Base-by-base conservation (phyloP, 495 filamentous ascomycete species). In the Trichocladium antarcticum region DNA sequence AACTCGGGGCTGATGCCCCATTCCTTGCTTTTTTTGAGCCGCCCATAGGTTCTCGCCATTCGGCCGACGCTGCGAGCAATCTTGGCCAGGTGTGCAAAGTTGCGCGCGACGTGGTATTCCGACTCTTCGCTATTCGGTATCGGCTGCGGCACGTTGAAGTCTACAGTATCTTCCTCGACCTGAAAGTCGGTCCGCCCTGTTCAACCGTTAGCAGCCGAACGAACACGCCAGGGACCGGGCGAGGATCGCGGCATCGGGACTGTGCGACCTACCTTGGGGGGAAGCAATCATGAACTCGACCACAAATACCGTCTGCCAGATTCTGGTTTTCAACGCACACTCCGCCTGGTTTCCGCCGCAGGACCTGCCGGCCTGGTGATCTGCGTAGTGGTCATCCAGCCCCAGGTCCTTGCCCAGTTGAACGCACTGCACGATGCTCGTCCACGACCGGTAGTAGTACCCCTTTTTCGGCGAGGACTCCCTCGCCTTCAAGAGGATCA, bases 401-500 rank as follows among this genome's bases (percentile, higher is more conserved):
- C 87, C 89, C 45, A 98, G 73, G 61, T 98, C 92, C 57, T 93
- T 89, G 37, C 81, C 87, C 85, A 98, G 93, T 10, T 87, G 81
- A 19, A 95, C 82, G 46, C 89, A 82, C 36, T 85, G 88, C 45
- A 95, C 89, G 39, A 96, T 81, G 6, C 85, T 93, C 79, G 95
- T 95, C 92, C 92, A 98, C 10, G 92, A 98, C 20, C 92, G 80
- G 61, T 89, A 97, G 65, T 92, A 98, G 63, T 98, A 98, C 1
- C 92, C 92, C 57, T 87, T 81, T 61, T 92, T 92, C 2, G 93
- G 93, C 10, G 83, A 78, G 27, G 87, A 82, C 63, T 98, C 92
- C 53, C 89, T 75, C 2, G 92, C 93, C 68, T 98, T 98, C 15
- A 95, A 63, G 34, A 97, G 69, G 28, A 98, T 79, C 42, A 96